A percentile compares a stretch with the other conserved stretches of the same genome.
These are phyloP conservation scores for Clarireedia sp. DNA, from an alignment of 2,329 filamentous ascomycete genomes.

Conservation along the genomic window DNA sequence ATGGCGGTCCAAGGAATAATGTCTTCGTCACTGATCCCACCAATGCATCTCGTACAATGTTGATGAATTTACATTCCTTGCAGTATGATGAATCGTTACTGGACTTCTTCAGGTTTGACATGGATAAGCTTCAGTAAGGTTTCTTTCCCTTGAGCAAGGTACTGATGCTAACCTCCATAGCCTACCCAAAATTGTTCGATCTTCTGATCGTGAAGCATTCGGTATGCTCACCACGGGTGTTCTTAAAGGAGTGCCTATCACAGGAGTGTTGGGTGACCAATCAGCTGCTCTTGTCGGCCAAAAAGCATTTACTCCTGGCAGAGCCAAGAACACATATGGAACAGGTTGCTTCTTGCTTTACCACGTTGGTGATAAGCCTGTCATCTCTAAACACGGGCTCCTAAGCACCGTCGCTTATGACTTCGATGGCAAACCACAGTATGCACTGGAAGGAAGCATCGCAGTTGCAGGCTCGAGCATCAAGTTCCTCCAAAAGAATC, in stretches of 20 bases:
- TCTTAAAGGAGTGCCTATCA: constrained; percentile 61
- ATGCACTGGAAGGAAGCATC: constrained; percentile 70
- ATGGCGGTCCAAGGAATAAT: constrained; percentile 57
- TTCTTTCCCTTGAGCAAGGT: not conserved
- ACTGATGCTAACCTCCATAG: not conserved
- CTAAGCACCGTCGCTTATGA: constrained; percentile 72
- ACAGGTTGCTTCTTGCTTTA: constrained; percentile 81
- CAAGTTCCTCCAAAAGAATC: constrained; percentile 61
- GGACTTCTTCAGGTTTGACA: constrained; percentile 67
- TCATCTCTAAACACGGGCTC: constrained; percentile 70
- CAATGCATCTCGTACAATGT: constrained; percentile 88
- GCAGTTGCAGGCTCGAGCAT: constrained; percentile 70
- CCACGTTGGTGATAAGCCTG: constrained; percentile 72
- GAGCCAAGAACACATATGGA: constrained; percentile 80
- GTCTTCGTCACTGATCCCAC: constrained; percentile 78
- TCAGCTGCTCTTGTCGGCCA: constrained; percentile 75
- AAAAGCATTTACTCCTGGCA: constrained; percentile 66
- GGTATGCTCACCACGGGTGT: constrained; percentile 53
- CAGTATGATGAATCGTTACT: constrained; percentile 73
- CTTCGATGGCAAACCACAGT: constrained; percentile 62
- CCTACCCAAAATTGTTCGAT: constrained; percentile 74
- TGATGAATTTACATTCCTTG: constrained; percentile 78
- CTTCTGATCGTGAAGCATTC: constrained; percentile 61
- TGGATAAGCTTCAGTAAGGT: constrained; percentile 33
- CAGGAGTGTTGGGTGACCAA: constrained; percentile 74